phyloP scores from a whole-genome alignment of 2,329 filamentous ascomycete genomes.

The Cryphonectria naterciae region DNA sequence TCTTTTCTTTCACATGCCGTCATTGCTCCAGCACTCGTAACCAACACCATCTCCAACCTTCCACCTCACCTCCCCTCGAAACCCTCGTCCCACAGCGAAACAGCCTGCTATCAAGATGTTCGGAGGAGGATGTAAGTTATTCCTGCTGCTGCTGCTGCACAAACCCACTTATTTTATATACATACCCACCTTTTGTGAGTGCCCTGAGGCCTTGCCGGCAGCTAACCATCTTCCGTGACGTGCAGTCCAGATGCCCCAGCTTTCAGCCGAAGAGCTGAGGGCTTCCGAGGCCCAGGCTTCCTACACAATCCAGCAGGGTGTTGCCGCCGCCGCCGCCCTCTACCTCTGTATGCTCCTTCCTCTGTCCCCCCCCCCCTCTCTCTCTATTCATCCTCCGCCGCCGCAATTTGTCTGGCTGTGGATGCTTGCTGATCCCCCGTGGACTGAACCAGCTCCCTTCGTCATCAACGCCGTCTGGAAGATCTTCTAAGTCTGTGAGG shows the following conservation, averaged over 20 bases:
- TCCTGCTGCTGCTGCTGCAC: neutral
- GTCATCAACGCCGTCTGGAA: conserved; percentile 53
- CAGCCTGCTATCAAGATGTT: conserved; percentile 56
- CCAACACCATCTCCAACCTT: neutral
- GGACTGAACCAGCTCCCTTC: conserved; percentile 54
- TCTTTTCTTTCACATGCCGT: conserved; percentile 4
- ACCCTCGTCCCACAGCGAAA: conserved; percentile 13
- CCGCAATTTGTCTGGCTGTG: conserved; percentile 13
- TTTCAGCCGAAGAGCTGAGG: conserved; percentile 71
- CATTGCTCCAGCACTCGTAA: neutral
- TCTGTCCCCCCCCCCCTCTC: neutral
- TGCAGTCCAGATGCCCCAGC: conserved; percentile 69
- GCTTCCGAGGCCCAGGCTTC: conserved; percentile 70
- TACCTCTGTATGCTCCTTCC: conserved; percentile 67
- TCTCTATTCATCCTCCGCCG: neutral
- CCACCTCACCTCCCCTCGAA: neutral
- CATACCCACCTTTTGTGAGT: neutral
- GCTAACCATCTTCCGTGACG: neutral
- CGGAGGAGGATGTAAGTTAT: conserved; percentile 55
- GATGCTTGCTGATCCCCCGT: neutral
- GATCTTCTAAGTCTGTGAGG: conserved; percentile 36
- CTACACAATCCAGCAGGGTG: conserved; percentile 68
- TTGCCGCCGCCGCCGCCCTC: conserved; percentile 68
- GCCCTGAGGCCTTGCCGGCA: neutral
- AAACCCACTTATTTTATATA: neutral